A percentile compares a stretch with the other conserved stretches of the same genome.
These are phyloP conservation scores for Neckera pumila DNA, from an alignment of 225 moss, liverwort and hornwort genomes.

Conservation along the genomic window DNA sequence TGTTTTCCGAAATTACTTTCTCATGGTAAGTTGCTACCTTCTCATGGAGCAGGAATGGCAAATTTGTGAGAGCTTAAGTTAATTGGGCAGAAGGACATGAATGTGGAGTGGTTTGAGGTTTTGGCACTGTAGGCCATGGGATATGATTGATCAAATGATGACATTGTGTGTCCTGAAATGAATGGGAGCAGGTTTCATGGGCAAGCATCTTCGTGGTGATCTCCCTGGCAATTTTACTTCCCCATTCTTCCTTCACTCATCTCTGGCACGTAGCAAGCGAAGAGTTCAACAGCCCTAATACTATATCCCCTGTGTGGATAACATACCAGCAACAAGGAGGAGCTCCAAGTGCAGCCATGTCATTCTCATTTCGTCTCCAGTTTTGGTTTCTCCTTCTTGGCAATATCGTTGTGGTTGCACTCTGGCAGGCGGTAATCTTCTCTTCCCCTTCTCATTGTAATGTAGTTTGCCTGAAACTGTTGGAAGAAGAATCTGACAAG, in stretches of 20 bases:
- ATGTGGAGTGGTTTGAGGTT: neutral
- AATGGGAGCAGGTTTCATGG: conserved; percentile 27
- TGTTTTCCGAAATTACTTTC: conserved; percentile 27
- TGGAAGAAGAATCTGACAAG: neutral
- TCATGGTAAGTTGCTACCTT: conserved; percentile 7
- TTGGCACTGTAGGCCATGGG: neutral
- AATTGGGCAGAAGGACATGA: neutral
- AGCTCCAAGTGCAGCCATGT: conserved; percentile 33
- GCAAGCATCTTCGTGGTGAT: conserved; percentile 5
- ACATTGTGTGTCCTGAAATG: neutral
- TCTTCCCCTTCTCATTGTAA: neutral
- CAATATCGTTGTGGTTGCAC: conserved; percentile 8
- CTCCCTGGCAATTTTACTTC: conserved; percentile 31
- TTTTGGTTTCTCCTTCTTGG: conserved; percentile 27
- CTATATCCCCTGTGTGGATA: conserved; percentile 29
- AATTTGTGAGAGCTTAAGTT: neutral
- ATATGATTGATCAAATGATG: neutral
- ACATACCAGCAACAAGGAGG: conserved; percentile 34
- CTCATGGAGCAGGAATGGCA: neutral
- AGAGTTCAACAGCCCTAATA: conserved; percentile 26
- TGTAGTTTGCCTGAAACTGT: neutral
- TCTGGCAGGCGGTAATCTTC: conserved; percentile 33
- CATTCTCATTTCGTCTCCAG: conserved; percentile 12
- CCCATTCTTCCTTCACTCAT: conserved; percentile 39
- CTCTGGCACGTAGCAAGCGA: conserved; percentile 55